Evolutionary conservation across 1,139 yeast species (phyloP), one percentile per base, ranked within the genome.

Genomic region (Suhomyces terraborum): DNA sequence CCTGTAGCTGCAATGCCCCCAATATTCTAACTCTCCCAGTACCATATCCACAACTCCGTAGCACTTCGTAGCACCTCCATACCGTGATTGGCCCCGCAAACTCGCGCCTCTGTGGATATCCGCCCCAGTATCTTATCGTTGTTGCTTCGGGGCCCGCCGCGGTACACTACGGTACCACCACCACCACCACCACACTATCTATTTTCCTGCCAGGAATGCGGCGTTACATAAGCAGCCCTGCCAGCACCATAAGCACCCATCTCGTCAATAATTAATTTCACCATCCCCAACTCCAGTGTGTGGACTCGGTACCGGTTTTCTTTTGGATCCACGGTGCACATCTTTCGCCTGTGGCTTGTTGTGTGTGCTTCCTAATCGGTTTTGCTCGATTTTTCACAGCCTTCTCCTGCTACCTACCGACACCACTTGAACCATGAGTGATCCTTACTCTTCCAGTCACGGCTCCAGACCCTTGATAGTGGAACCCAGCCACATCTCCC

Each of bases 391-490:
- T 22, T 32, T 32, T 32, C 35, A 20, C 35, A 12, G 24, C 20
- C 22, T 13, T 17, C 35, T 22, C 13, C 36, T 20, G 27, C 27
- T 16, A 24, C 27, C 27, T 24, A 14, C 13, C 27, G 8, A 24
- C 6, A 12, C 16, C 27, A 8, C 16, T 16, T 12, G 35, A n/a
- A n/a, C 29, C 35, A 32, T 24, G 28, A 23, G 27, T 29, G 24
- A 18, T 24, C 21, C 35, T 14, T 32, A n/a, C 20, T 9, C 21
- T 24, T 6, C 28, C 17, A 23, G 21, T 23, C 22, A 23, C 13
- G 30, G 37, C 24, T 8, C 35, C 27, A 12, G 35, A 8, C 26
- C 38, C 31, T 24, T 34, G 33, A 8, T 13, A 6, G 21, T 22
- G 20, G 36, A 32, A 24, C 10, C 33, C 23, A 33, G 25, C 4